phyloP scores from a whole-genome alignment of 2,329 filamentous ascomycete genomes.

The Pleoardoris graminearum region DNA sequence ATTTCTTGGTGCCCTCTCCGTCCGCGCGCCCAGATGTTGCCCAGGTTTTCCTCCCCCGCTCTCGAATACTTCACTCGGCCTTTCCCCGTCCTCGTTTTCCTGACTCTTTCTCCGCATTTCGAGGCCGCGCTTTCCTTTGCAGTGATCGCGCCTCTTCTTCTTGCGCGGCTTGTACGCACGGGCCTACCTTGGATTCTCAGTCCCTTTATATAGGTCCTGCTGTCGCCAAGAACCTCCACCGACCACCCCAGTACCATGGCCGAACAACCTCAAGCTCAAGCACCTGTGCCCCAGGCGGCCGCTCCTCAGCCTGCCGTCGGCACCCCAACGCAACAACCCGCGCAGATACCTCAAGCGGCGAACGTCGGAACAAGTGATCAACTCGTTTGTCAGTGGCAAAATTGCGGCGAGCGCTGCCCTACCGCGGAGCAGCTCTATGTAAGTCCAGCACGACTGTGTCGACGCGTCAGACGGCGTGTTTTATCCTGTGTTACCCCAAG shows the following conservation, averaged over 20 bases:
- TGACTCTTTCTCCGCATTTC: slow-evolving; percentile 7
- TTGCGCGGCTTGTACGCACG: slow-evolving; percentile 1
- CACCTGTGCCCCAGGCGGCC: slow-evolving; percentile 4
- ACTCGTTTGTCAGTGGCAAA: slow-evolving; percentile 64
- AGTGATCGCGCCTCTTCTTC: not conserved
- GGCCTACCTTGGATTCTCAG: not conserved
- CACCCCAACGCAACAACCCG: slow-evolving; percentile 39
- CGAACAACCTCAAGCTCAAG: slow-evolving; percentile 8
- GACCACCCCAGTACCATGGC: slow-evolving; percentile 8
- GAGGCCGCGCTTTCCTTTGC: not conserved
- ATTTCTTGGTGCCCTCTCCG: slow-evolving; percentile 8
- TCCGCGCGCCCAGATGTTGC: slow-evolving; percentile 7
- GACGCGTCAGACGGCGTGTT: slow-evolving; percentile 1
- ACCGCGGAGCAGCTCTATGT: slow-evolving; percentile 66
- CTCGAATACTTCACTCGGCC: slow-evolving; percentile 7
- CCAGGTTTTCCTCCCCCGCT: slow-evolving; percentile 9
- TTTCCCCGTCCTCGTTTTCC: slow-evolving; percentile 5
- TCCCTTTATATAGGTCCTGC: not conserved
- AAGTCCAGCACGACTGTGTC: slow-evolving; percentile 34
- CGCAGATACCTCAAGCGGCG: slow-evolving; percentile 33
- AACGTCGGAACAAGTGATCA: slow-evolving; percentile 45
- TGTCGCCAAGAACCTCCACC: slow-evolving; percentile 3
- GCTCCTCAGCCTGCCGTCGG: slow-evolving; percentile 39
- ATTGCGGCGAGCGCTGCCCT: slow-evolving; percentile 62
- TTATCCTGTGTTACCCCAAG: not conserved